These are phyloP conservation scores for Yamadazyma paraphyllophila DNA, from an alignment of 805 yeast species.

Conservation along the genomic window DNA sequence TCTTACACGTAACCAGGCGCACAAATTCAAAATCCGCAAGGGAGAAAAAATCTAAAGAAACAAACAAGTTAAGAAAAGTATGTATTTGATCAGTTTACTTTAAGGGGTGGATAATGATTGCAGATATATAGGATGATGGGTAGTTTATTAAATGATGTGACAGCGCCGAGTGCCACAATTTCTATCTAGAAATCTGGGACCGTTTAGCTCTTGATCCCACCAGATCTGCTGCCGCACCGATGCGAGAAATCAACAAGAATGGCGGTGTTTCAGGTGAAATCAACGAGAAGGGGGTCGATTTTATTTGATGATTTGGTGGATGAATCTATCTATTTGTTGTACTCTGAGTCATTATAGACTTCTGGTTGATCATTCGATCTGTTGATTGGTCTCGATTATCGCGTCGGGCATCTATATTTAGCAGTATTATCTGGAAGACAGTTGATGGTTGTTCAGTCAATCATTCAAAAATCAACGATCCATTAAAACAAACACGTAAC, in stretches of 20 bases:
- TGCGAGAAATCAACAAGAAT: slow-evolving; percentile 2
- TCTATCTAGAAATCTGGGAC: too few species aligned
- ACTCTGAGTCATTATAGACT: too few species aligned
- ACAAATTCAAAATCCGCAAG: slow-evolving; percentile 6
- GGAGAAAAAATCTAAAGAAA: slow-evolving; percentile 6
- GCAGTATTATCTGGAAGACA: too few species aligned
- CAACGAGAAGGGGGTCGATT: neutral
- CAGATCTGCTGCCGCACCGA: neutral
- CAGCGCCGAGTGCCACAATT: too few species aligned
- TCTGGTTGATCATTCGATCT: neutral
- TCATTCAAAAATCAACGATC: too few species aligned
- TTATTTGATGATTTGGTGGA: neutral
- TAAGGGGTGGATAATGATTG: neutral
- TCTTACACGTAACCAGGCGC: slow-evolving; percentile 2
- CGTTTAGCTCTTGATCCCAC: neutral
- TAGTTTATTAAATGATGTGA: too few species aligned
- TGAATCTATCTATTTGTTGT: too few species aligned
- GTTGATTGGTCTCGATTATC: neutral
- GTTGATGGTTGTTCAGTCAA: too few species aligned
- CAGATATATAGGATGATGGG: too few species aligned
- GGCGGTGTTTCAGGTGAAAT: slow-evolving; percentile 9
- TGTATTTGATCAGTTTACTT: neutral
- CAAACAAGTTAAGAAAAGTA: slow-evolving; percentile 8
- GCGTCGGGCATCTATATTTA: too few species aligned
- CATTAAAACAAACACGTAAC: neutral